Evolutionary conservation across 2,329 filamentous ascomycete genomes (phyloP), one percentile per base, ranked within the genome.

Genomic region (Cercospora sesami): DNA sequence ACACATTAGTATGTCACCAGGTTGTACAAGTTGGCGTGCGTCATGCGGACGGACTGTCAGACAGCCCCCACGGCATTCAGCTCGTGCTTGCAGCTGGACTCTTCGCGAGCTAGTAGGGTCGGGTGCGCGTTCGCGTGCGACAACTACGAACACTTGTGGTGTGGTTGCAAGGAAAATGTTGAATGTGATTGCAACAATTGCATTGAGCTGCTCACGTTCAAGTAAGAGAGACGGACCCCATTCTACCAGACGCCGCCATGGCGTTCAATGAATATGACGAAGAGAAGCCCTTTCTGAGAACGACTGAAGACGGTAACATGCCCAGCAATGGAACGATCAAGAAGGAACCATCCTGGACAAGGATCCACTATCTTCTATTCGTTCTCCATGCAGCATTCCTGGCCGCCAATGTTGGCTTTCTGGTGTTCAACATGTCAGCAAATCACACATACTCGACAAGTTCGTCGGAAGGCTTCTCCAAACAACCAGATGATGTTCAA

Each of bases 251-350:
- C 55, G 4, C 31, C 18, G 55, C 42, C 33, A 67, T 68, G 66
- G 66, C 66, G 9, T 45, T 33, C 14, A 51, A 48, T 42, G 48
- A 64, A 16, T 48, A 61, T 12, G 66, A 68, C 23, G 66, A 68
- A 68, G 66, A 64, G 66, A 68, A 63, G 33, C 66, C 66, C n/a
- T 68, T 68, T n/a, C 57, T 68, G 23, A 6, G 14, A n/a, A 53
- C 26, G 6, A 14, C 26, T 1, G 55, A 68, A n/a, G 57, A 64
- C 16, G 26, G 33, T 16, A 5, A 10, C 9, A 6, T 23, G 21
- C 21, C 5, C 21, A 31, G 8, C 42, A 14, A 39, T 8, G 39
- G 9, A 31, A 21, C 23, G 12, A 28, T 26, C 39, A 51, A 23
- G 31, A 60, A 61, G 23, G 59, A 18, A 42, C 30, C 53, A 18